Evolutionary conservation across 108 stramenopile genomes (phyloP), one percentile per base, ranked within the genome.

Genomic region (Nitzschia sp.): DNA sequence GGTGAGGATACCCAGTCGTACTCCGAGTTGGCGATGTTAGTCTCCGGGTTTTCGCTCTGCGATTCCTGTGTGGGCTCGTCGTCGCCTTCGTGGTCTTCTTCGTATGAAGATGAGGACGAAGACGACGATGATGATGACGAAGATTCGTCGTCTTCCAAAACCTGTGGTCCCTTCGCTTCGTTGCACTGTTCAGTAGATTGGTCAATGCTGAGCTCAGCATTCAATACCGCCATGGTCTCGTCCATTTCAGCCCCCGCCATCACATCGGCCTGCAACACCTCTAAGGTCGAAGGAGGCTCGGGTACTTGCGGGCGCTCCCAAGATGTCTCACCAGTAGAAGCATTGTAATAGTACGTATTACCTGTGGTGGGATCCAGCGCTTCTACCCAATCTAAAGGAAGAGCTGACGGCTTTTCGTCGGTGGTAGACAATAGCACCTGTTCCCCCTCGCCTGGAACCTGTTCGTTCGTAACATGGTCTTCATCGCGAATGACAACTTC

Each of bases 311-410:
- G 88, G 26, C 54, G 53, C 35, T 86, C 85, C 90, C 87, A 91
- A 0, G 78, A 68, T 4, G 86, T 83, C 28, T 50, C 63, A 8
- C 58, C 53, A 1, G 67, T 67, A 1, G 41, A 33, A 25, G 66
- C 61, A 47, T 87, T 84, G 63, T 69, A 86, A 57, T 72, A 87
- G 57, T 84, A 88, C 36, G 53, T 26, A 6, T 57, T 44, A 0
- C 85, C 85, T 29, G 81, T 75, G 5, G 68, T 65, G 55, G 77
- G 73, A 58, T 88, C 86, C 1, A 79, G 28, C 26, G 53, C 71
- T 58, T 89, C 73, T 25, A 56, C 27, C 91, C 85, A 88, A n/a
- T 79, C 83, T n/a, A 27, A 41, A 16, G 85, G 82, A 41, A 13
- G 38, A 41, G 38, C 38, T 9, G 38, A 13, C 38, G 38, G 38